Evolutionary conservation across 2,329 filamentous ascomycete genomes (phyloP), one percentile per base, ranked within the genome.

Genomic region (Tolypocladium album): DNA sequence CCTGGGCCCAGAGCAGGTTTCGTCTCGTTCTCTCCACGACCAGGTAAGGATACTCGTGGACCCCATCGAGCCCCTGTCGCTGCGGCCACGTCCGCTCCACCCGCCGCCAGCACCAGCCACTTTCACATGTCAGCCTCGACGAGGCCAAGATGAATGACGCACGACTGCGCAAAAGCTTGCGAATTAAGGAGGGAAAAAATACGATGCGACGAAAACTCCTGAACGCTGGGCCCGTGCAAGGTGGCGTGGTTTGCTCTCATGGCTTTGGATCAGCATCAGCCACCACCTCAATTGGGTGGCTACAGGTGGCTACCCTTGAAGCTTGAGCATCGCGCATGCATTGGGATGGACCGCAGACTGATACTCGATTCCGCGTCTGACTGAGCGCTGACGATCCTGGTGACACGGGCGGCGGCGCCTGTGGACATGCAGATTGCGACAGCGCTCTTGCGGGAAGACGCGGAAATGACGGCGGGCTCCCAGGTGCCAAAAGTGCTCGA

Each of bases 101-200:
- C 17, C 40, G 38, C 24, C 24, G 22, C 15, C 39, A 13, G 55
- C 62, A 47, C 43, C 65, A 69, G 69, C 68, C 69, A 70, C 69
- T 67, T 68, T 71, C 69, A 71, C 69, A 71, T 71, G 69, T 67
- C 68, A 68, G 58, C 59, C 17, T 34, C 15, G 17, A 34, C 47
- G 27, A 9, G 6, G 24, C 47, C 27, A 52, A 36, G 50, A 31
- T 36, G 20, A 20, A 63, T 31, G 56, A 38, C 40, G 42, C 56
- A 38, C 7, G 27, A n/a, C 15, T 12, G 24, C 39, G 40, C 40
- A 52, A 4, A 15, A 31, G 13, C 34, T 36, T 36, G 34, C 34
- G 34, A 36, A 12, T 22, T 22, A 20, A 15, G 15, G 22, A 50
- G 11, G 7, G 5, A 3, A 13, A n/a, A 17, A 47, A 57, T 24